Evolutionary conservation across 2,329 filamentous ascomycete species (phyloP).

Genomic region (Fusarium coffeatum): DNA sequence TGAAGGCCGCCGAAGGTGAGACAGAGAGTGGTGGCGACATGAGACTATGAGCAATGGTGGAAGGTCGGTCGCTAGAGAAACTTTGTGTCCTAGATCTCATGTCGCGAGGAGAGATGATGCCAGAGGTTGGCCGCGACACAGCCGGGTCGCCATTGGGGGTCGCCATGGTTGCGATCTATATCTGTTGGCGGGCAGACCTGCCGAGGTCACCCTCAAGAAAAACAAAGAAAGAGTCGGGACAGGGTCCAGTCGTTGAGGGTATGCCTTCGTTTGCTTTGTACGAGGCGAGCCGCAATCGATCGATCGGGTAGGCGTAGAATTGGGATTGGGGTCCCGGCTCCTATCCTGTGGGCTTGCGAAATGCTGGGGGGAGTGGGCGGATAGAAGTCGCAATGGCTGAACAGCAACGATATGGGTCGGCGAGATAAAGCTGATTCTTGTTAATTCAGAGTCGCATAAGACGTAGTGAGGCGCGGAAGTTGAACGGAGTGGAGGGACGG

Average conservation of each 20-base stretch:
- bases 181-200: slow-evolving; percentile 40
- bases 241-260: slow-evolving; percentile 27
- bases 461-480: slow-evolving; percentile 32
- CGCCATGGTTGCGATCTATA: slow-evolving; percentile 46
- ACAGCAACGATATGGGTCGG: slow-evolving; percentile 18
- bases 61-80: slow-evolving; percentile 77
- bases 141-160: slow-evolving; percentile 43
- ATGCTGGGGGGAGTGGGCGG: slow-evolving; percentile 17
- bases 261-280: slow-evolving; percentile 35
- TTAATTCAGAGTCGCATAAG: slow-evolving; percentile 39
- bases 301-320: slow-evolving; percentile 31
- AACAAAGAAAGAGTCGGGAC: slow-evolving; percentile 21
- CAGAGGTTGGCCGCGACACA: slow-evolving; percentile 52
- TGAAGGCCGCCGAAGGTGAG: slow-evolving; percentile 84
- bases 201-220: slow-evolving; percentile 33
- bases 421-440: slow-evolving; percentile 39
- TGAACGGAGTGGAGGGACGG: slow-evolving; percentile 36
- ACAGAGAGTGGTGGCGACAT: slow-evolving; percentile 75
- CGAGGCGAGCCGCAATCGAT: slow-evolving; percentile 34
- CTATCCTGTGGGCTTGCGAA: slow-evolving; percentile 26
- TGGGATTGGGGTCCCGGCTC: slow-evolving; percentile 28
- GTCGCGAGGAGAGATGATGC: slow-evolving; percentile 50
- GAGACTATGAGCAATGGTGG: slow-evolving; percentile 67
- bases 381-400: slow-evolving; percentile 33
- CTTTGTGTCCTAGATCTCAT: slow-evolving; percentile 68